Evolutionary conservation across 768 basidiomycete genomes (phyloP).

Genomic region (Auricularia heimuer): DNA sequence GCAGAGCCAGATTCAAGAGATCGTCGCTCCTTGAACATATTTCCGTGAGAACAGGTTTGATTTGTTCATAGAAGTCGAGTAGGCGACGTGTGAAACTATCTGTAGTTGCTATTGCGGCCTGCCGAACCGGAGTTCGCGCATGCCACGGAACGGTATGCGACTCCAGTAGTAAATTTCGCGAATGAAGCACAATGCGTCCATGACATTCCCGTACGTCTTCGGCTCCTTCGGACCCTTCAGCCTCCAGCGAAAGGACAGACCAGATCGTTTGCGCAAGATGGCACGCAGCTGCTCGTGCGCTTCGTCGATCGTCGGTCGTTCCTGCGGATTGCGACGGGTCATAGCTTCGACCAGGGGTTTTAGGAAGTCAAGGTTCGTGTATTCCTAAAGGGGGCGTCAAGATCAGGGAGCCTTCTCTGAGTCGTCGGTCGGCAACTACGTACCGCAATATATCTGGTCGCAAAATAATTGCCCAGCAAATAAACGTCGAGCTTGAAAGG

Average conservation of each 20-base stretch:
- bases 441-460: not conserved
- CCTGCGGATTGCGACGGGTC: not conserved
- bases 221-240: not conserved
- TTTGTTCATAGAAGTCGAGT: no score
- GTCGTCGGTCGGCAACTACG: not conserved
- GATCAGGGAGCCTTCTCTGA: not conserved
- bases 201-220: not conserved
- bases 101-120: not conserved
- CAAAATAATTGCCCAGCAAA: not conserved
- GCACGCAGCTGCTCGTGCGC: not conserved
- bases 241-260: not conserved
- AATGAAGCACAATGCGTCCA: not conserved
- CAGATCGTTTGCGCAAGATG: not conserved
- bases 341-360: not conserved
- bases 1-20: no score
- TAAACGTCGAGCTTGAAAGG: not conserved
- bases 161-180: not conserved
- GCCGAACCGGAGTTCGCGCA: not conserved
- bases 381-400: not conserved
- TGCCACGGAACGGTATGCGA: not conserved
- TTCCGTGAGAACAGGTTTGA: no score
- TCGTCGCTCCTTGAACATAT: no score
- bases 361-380: not conserved
- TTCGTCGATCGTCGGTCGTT: not conserved
- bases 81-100: no score